Base-by-base conservation (phyloP, 2,329 filamentous ascomycete species). In the Trichoderma aggressivum region DNA sequence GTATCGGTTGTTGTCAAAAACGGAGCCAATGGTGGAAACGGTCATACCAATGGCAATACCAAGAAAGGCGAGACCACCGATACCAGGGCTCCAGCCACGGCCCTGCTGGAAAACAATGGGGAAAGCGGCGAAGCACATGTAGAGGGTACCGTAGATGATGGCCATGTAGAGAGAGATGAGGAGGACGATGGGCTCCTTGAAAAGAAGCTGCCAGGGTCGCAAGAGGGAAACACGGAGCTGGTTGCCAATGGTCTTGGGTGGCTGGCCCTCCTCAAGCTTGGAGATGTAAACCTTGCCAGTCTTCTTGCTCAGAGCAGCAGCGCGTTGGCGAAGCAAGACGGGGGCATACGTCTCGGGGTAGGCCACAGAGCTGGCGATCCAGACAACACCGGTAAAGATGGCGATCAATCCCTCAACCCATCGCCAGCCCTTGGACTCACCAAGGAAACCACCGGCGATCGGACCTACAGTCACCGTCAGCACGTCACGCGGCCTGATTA, bases 151-250 rank as follows among this genome's bases (percentile, higher is more conserved):
- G 74, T 87, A 87, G 73, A 87, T 80, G 72, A 86, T 89, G 73
- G 88, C 87, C 84, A 90, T 87, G 81, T 92, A 92, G 30, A 91
- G 81, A 7, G 85, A 87, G 5, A 89, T 83, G 11, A 92, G 81
- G 12, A 91, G 78, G 28, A 92, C 88, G 73, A 92, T 92, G 6
- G 90, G 90, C 75, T 92, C 90, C 66, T 80, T 81, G 82, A 92
- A 89, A 1, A 92, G 83, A 6, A 93, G 81, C 47, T 89, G 80
- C 88, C 88, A 91, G 1, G 90, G 90, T 1, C 90, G 85, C 53
- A 84, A 80, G n/a, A 92, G 82, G 5, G 88, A 85, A 3, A 85
- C 84, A 69, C 84, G 84, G 77, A 91, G 86, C 50, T 87, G 85
- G 68, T 84, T 78, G 8, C 76, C 77, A n/a, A 87, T 74, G 5